Evolutionary conservation across 495 filamentous ascomycete genomes (phyloP).

Genomic region (Neurospora sp.): DNA sequence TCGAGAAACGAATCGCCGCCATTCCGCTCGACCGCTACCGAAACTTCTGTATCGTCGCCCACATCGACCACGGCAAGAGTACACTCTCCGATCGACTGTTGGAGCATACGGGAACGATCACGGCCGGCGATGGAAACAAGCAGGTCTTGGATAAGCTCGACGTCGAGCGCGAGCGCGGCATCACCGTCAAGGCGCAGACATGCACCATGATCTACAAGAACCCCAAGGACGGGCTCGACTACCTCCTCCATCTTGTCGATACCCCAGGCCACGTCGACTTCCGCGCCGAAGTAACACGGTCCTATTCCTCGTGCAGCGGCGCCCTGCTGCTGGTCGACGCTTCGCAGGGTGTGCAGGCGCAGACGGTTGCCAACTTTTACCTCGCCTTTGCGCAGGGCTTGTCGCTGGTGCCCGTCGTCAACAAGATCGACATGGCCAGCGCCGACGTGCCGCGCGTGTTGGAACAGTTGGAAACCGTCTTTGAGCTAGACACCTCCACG

Average conservation of each 20-base stretch:
- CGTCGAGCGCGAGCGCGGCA: constrained; percentile 89
- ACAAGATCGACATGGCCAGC: constrained; percentile 87
- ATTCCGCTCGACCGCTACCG: constrained; percentile 89
- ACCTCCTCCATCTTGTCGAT: constrained; percentile 90
- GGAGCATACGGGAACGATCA: constrained; percentile 89
- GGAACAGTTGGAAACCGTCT: constrained; percentile 72
- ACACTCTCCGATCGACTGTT: constrained; percentile 87
- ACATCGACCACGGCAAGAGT: constrained; percentile 97
- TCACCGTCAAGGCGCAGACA: constrained; percentile 98
- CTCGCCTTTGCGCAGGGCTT: constrained; percentile 88
- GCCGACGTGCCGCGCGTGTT: constrained; percentile 78
- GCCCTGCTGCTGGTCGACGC: constrained; percentile 90
- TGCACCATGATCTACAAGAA: constrained; percentile 94
- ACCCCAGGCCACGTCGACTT: constrained; percentile 98
- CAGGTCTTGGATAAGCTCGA: constrained; percentile 96
- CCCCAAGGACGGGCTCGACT: constrained; percentile 58
- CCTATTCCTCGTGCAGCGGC: constrained; percentile 91
- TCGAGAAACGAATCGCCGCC: constrained; percentile 72
- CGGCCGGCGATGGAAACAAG: constrained; percentile 70
- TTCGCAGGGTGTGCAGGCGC: constrained; percentile 83
- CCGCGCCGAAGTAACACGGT: constrained; percentile 78
- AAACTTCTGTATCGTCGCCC: constrained; percentile 97
- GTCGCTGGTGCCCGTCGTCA: constrained; percentile 80
- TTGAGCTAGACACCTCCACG: constrained; percentile 74
- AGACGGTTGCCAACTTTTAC: constrained; percentile 97